Evolutionary conservation across 2,329 filamentous ascomycete genomes (phyloP), one percentile per base, ranked within the genome.

Genomic region (Colletotrichum agaves): DNA sequence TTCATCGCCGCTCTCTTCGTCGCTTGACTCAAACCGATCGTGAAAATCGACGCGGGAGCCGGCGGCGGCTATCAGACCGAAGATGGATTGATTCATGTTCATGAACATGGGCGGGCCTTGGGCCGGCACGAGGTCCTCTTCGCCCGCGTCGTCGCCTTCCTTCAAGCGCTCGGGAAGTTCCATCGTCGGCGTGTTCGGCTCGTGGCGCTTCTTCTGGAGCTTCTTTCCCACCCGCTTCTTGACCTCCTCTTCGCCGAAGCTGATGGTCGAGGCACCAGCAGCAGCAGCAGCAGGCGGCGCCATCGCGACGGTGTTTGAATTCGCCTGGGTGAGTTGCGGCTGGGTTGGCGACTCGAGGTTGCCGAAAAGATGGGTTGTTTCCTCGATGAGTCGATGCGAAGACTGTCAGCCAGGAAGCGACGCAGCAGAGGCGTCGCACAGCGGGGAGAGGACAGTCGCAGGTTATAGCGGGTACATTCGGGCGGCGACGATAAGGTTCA

Each of bases 41-140:
- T 93, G 90, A 75, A 97, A 94, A 79, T 97, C 91, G 58, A 92
- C 90, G 67, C 89, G 89, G 33, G 93, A 94, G 6, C 94, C 93
- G 41, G 93, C 93, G 15, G 93, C 93, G 6, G 94, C 93, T 72
- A 98, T 94, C 80, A 98, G 88, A 61, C 93, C 94, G 78, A 98
- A 97, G 62, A 98, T 90, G 71, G 93, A 97, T 83, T 97, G 94
- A 78, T 97, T 96, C 90, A 97, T 93, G 75, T 94, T 93, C 79
- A 88, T 83, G 66, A 86, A 85, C 77, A 86, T 82, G 70, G 84
- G 81, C 13, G 81, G 79, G 41, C 79, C 80, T 63, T 83, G 81
- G 2, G 82, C 78, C 4, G 79, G 78, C 50, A 81, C 71, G 47
- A 84, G 79, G 41, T 85, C 83, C 50, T 86, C 84, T 35, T 76